Evolutionary conservation across 2,329 filamentous ascomycete genomes (phyloP), one percentile per base, ranked within the genome.

Genomic region (Aspergillus sp.): DNA sequence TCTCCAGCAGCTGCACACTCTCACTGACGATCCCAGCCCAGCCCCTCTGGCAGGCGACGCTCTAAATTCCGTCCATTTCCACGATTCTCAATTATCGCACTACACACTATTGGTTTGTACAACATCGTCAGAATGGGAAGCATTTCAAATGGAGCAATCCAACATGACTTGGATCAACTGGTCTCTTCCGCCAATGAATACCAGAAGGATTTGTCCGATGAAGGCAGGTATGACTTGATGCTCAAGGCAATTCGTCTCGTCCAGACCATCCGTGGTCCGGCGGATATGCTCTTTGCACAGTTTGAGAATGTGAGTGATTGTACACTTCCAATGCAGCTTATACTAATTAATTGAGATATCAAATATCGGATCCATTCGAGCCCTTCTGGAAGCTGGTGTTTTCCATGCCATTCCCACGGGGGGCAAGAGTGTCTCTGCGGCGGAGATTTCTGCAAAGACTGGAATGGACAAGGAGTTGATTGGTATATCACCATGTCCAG

Each of bases 341-440:
- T 36, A 36, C 27, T 36, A 3, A 36, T 26, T 12, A 10, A 13
- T 19, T 40, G 12, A 58, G 55, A 46, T 46, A 29, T 33, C 49
- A 8, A 52, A 50, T 28, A 44, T 57, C 30, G 54, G 49, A 26
- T 44, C 54, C 1, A 31, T 57, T 9, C 46, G 55, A 32, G 43
- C 54, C 2, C 40, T 57, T 11, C 42, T 58, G 10, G 44, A 51
- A 13, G 47, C 49, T 6, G 52, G 52, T 6, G 52, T 56, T 10
- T 53, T 58, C 33, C 44, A 52, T 12, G 43, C 48, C 9, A 54
- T 57, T 26, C 55, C 54, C 3, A 45, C 45, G 3, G 52, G 49
- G 6, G 54, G 52, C 7, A 12, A 43, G 11, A 44, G 42, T 27
- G 47, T 48, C 8, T 48, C 47, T 3, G 49, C 49, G 13, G 32